Conservation (phyloP, 2,329 filamentous ascomycete species). For the Chaetomiaceae sp. region DNA sequence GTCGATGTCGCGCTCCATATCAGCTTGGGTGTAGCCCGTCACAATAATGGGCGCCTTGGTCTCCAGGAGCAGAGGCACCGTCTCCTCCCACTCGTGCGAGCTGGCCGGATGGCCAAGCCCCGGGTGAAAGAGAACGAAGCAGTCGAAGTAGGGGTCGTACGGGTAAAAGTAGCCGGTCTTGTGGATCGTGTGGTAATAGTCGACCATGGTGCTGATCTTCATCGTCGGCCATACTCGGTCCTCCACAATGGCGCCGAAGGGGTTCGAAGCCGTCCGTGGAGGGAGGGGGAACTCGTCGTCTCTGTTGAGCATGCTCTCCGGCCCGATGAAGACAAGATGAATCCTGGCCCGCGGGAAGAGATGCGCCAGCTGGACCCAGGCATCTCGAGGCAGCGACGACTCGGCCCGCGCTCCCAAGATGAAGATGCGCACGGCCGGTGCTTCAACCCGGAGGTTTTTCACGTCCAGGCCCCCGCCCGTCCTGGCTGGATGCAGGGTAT, state of each 20-base stretch:
- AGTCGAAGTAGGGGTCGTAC: conserved; percentile 97
- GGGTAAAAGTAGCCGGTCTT: conserved; percentile 85
- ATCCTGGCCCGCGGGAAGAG: conserved; percentile 90
- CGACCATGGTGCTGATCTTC: conserved; percentile 97
- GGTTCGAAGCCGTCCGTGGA: conserved; percentile 74
- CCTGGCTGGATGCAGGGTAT: conserved; percentile 83
- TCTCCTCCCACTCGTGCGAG: conserved; percentile 90
- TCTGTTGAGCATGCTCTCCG: conserved; percentile 91
- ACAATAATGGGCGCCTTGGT: conserved; percentile 93
- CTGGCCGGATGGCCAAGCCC: conserved; percentile 91
- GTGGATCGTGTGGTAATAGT: conserved; percentile 97
- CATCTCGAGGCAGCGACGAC: conserved; percentile 86
- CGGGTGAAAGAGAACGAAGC: conserved; percentile 94
- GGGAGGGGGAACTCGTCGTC: conserved; percentile 90
- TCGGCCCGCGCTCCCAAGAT: conserved; percentile 94
- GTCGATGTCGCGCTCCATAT: conserved; percentile 87
- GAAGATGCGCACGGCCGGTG: conserved; percentile 86
- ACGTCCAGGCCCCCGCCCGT: conserved; percentile 68
- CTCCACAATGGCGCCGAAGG: conserved; percentile 90
- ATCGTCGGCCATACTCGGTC: conserved; percentile 80
- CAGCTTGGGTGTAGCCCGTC: conserved; percentile 92
- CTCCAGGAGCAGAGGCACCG: conserved; percentile 80
- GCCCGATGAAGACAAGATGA: conserved; percentile 90
- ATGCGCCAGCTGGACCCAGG: conserved; percentile 90
- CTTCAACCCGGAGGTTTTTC: conserved; percentile 73